Percentiles rank a stretch among this genome's conserved stretches.
These are phyloP conservation scores for Madurella fahalii DNA, from an alignment of 2,329 filamentous ascomycete genomes.

Conservation along the genomic window DNA sequence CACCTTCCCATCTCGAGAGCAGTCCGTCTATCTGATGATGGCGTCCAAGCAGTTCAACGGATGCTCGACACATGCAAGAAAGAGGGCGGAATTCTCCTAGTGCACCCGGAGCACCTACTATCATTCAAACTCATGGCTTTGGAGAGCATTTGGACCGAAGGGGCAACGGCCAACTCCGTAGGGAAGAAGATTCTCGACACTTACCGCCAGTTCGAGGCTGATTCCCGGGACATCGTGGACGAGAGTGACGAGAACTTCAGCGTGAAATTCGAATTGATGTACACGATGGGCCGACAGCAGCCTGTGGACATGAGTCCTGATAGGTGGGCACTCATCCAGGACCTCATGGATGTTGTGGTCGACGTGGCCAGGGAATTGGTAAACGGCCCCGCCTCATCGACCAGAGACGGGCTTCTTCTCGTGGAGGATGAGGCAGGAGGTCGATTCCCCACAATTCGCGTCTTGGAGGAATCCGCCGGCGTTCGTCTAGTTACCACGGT, in stretches of 20 bases:
- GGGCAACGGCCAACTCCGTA: conserved; percentile 38
- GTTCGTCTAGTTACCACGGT: conserved; percentile 31
- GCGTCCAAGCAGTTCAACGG: conserved; percentile 37
- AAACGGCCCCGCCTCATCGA: conserved; percentile 35
- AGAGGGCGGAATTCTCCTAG: conserved; percentile 51
- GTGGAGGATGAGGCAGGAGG: conserved; percentile 35
- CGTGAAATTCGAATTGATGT: conserved; percentile 53
- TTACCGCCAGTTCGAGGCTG: conserved; percentile 46
- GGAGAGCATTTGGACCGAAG: conserved; percentile 41
- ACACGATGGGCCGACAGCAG: conserved; percentile 48
- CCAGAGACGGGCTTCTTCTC: conserved; percentile 39
- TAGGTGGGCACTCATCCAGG: conserved; percentile 54
- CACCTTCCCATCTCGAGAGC: conserved; percentile 56
- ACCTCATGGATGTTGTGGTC: conserved; percentile 44
- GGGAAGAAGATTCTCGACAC: conserved; percentile 47
- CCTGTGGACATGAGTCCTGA: conserved; percentile 50
- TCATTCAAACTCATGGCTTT: conserved; percentile 61
- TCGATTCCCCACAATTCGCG: conserved; percentile 45
- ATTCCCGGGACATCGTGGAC: conserved; percentile 59
- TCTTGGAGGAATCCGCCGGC: conserved; percentile 38
- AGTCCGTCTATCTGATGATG: conserved; percentile 34
- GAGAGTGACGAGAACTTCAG: conserved; percentile 57
- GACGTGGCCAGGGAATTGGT: conserved; percentile 28
- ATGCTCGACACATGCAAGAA: conserved; percentile 37
- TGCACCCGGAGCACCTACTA: conserved; percentile 60